Conservation (phyloP, 257 asterid species). For the Capsicum chinense region DNA sequence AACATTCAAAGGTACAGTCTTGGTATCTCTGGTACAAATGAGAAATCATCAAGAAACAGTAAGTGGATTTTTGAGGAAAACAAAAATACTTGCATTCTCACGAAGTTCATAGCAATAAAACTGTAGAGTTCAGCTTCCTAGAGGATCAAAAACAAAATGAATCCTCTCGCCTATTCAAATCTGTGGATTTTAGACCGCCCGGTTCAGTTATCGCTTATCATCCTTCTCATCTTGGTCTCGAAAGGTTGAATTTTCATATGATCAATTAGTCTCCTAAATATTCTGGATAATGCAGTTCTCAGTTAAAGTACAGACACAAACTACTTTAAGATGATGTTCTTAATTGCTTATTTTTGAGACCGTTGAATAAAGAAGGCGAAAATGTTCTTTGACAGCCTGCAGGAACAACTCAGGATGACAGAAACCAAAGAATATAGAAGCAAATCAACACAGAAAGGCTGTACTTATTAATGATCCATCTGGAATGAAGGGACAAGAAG, state of each 20-base stretch:
- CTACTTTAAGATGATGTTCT: neutral
- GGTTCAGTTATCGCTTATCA: too few relatives aligned
- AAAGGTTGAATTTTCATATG: too few relatives aligned
- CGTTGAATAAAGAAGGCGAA: neutral
- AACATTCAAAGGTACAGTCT: neutral
- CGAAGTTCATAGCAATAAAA: neutral
- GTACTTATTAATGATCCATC: conserved; percentile 12
- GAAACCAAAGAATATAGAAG: conserved; percentile 32
- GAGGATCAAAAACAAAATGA: neutral
- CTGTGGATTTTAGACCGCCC: neutral
- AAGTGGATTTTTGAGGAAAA: neutral
- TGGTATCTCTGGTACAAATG: neutral
- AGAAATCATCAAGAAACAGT: neutral
- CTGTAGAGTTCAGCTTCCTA: neutral
- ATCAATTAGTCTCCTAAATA: neutral
- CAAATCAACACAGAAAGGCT: conserved; percentile 30
- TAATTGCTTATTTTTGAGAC: neutral
- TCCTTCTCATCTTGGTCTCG: too few relatives aligned
- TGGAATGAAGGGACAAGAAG: conserved; percentile 33
- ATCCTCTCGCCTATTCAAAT: neutral
- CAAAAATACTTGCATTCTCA: neutral
- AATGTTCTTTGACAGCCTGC: conserved; percentile 38
- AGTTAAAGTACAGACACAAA: neutral
- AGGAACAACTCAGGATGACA: conserved; percentile 34
- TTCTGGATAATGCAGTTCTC: neutral